A percentile compares a stretch with the other conserved stretches of the same genome.
phyloP scores from a whole-genome alignment of 495 filamentous ascomycete genomes.

The Talaromyces adpressus region DNA sequence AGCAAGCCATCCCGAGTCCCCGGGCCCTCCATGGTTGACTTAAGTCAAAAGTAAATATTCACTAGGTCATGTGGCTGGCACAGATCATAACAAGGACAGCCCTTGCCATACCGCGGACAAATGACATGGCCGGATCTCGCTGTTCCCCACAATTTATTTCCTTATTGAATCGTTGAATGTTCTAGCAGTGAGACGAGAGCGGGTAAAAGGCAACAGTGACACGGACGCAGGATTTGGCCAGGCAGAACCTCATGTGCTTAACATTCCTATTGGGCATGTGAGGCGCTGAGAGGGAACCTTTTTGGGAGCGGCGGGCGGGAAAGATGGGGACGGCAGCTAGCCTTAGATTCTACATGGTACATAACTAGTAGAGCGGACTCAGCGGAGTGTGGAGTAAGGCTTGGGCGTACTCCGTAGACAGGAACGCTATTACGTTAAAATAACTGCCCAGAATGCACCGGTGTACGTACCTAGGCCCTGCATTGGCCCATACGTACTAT shows the following conservation, averaged over 20 bases:
- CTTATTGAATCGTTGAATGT: neutral
- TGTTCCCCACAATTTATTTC: constrained; percentile 1
- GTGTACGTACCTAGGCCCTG: neutral
- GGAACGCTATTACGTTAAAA: neutral
- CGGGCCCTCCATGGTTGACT: neutral
- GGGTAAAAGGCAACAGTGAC: neutral
- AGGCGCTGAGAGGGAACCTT: neutral
- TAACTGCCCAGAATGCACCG: neutral
- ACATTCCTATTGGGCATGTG: neutral
- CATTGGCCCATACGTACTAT: neutral
- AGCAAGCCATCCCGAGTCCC: neutral
- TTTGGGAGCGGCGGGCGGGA: neutral
- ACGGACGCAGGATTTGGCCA: neutral
- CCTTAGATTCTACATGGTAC: too few relatives aligned
- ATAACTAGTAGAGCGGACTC: neutral
- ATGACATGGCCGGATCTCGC: neutral
- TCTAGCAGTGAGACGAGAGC: neutral
- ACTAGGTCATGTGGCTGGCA: constrained; percentile 4
- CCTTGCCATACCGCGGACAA: neutral
- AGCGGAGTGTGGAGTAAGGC: neutral
- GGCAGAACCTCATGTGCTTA: neutral
- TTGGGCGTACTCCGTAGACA: neutral
- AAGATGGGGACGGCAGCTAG: neutral
- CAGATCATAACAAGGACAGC: neutral
- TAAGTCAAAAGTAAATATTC: neutral